Base-by-base conservation (phyloP, 2,329 filamentous ascomycete species). In the Alternaria novae-zelandiae region DNA sequence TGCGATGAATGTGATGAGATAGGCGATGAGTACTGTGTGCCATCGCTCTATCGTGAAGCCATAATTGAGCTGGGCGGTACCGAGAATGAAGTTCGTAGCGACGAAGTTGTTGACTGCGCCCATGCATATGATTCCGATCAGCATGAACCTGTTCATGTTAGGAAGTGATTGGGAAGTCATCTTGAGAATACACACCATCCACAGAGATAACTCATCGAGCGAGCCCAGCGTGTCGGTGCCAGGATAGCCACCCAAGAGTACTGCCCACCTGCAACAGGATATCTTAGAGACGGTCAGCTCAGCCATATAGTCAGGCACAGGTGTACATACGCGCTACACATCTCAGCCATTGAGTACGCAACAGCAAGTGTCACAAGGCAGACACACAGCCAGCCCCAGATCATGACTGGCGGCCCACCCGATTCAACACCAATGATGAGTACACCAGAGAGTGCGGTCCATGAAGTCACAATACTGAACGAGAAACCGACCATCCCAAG, bases 401-500 rank as follows among this genome's bases (percentile, higher is more conserved):
- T 81, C 84, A 88, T 88, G 45, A 88, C 85, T 0, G 86, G 85
- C 4, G 86, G 86, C 2, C 86, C 86, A 13, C 86, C 86, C 36
- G 85, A 82, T 60, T 83, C 83, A 11, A 87, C 83, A 6, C 86
- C 87, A 30, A 87, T 82, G 55, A 86, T 86, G 45, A 89, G 81
- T 0, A 87, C 85, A 36, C 86, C 86, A 49, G 83, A 83, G 3
- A 88, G 75, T 5, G 86, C 86, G 30, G 84, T 86, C 86, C 86
- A 88, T 71, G 81, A 85, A 30, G 86, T 88, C 46, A 89, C 85
- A 49, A 88, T 86, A 60, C 82, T 84, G 74, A 89, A 88, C 49
- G 82, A 84, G 76, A 89, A 88, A 1, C 85, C 86, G 32, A 88
- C 81, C 85, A 88, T 88, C 36, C 86, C 86, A 26, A 88, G 67